A percentile compares a stretch with the other conserved stretches of the same genome.
These are phyloP conservation scores for Sugiyamaella smithiae DNA, from an alignment of 805 yeast genomes.

Conservation along the genomic window DNA sequence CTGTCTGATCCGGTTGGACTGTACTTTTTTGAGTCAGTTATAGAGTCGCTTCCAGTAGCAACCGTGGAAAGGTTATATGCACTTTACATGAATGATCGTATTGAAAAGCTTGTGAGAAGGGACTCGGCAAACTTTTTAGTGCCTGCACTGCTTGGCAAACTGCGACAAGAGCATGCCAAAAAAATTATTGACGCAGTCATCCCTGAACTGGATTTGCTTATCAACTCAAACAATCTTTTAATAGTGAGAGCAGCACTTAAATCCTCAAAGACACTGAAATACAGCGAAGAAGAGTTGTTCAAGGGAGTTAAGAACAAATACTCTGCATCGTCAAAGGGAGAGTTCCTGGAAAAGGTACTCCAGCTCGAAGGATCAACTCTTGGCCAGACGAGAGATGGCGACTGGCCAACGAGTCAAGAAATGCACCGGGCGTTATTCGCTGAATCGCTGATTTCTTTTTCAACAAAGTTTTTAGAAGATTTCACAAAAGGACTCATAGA, in stretches of 20 bases:
- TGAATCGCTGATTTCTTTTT: slow-evolving; percentile 70
- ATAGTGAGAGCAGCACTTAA: slow-evolving; percentile 23
- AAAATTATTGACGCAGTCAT: slow-evolving; percentile 25
- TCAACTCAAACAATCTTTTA: slow-evolving; percentile 22
- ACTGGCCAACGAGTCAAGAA: slow-evolving; percentile 91
- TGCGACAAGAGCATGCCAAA: slow-evolving; percentile 62
- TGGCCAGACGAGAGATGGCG: slow-evolving; percentile 70
- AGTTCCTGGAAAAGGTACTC: slow-evolving; percentile 65
- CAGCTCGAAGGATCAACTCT: slow-evolving; percentile 66
- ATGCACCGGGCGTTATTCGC: slow-evolving; percentile 73
- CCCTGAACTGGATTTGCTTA: slow-evolving; percentile 24
- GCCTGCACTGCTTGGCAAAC: slow-evolving; percentile 62
- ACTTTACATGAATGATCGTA: slow-evolving; percentile 69
- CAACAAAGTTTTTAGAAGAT: slow-evolving; percentile 49
- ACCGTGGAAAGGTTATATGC: slow-evolving; percentile 68
- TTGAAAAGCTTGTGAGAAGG: slow-evolving; percentile 70
- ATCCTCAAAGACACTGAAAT: slow-evolving; percentile 14
- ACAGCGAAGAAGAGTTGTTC: slow-evolving; percentile 19
- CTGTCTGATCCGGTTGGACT: slow-evolving; percentile 90
- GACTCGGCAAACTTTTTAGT: slow-evolving; percentile 83
- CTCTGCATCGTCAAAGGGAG: slow-evolving; percentile 25
- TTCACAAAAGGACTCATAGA: slow-evolving; percentile 59
- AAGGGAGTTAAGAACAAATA: slow-evolving; percentile 28
- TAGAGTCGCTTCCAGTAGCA: slow-evolving; percentile 63
- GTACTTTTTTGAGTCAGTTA: slow-evolving; percentile 76